Conservation (phyloP, 1,139 yeast genomes). For the Debaryomycetaceae sp. region DNA sequence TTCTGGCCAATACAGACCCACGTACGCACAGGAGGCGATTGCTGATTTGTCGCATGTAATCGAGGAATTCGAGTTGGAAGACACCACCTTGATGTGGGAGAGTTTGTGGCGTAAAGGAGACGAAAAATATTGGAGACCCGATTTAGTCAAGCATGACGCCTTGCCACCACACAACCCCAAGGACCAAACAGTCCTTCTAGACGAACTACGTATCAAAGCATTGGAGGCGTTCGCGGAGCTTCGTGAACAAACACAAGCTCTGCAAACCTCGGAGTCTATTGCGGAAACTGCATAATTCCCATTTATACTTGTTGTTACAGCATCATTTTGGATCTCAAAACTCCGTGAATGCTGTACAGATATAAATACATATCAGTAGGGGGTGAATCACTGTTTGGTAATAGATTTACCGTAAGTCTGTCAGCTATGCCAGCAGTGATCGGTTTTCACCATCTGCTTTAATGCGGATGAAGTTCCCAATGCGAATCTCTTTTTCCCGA, state of each 20-base stretch:
- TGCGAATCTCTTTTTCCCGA: no score
- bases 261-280: not conserved
- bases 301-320: no score
- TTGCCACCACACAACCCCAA: conserved; percentile 63
- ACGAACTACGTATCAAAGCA: conserved; percentile 49
- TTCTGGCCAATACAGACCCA: conserved; percentile 84
- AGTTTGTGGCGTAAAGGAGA: conserved; percentile 84
- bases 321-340: no score
- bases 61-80: conserved; percentile 53
- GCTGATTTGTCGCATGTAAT: conserved; percentile 77
- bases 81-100: conserved; percentile 71
- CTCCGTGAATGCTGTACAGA: no score
- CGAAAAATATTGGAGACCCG: conserved; percentile 57
- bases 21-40: conserved; percentile 87
- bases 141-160: conserved; percentile 54
- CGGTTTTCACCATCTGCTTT: no score
- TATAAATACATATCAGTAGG: no score
- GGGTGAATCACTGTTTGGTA: no score
- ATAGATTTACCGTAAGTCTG: no score
- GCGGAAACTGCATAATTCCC: not conserved
- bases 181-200: conserved; percentile 61
- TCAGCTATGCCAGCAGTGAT: no score
- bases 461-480: no score
- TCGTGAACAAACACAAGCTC: conserved; percentile 11
- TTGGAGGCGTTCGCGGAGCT: conserved; percentile 30